Evolutionary conservation across 495 filamentous ascomycete genomes (phyloP), one percentile per base, ranked within the genome.

Genomic region (Hyphodiscus hymeniophilus): DNA sequence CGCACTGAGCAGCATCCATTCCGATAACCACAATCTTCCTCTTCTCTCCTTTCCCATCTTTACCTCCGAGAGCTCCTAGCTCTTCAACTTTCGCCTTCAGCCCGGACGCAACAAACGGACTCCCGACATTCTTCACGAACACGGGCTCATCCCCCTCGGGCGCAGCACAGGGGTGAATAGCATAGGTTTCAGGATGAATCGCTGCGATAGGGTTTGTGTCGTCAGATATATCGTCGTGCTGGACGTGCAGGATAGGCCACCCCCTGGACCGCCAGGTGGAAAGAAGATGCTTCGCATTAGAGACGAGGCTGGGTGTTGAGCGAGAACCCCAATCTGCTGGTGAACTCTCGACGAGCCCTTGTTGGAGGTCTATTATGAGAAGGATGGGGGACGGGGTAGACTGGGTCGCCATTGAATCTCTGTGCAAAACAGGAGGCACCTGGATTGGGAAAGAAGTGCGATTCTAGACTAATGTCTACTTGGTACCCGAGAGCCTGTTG

Each of bases 1-100:
- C 21, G 38, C 53, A 56, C 39, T 56, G 20, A 12, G 36, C 11
- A 3, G 47, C 48, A 48, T 56, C 48, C 53, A 56, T 56, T 3
- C 53, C 53, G 15, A 48, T 40, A 1, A 51, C 38, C 18, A 56
- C 42, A 13, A 51, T 21, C 32, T 45, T 51, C 18, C 43, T 43
- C 38, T 41, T 41, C 38, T 24, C 38, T 38, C 38, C 18, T 55
- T 28, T 35, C 26, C 18, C 12, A 24, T 38, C 18, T 3, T 3
- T 7, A 35, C 22, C 16, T 11, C 22, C 20, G 3, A 17, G 17
- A 45, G 12, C 13, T 23, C 39, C 41, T 42, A 47, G 13, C 17
- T 47, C 21, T 30, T 47, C 13, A 54, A 38, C 33, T 15, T 12
- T 45, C n/a, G 43, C 52, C 6, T 28, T 13, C 30, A 56, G 16